Base-by-base conservation (phyloP, 139 green algal genomes). In the Spirogloea muscicola region DNA sequence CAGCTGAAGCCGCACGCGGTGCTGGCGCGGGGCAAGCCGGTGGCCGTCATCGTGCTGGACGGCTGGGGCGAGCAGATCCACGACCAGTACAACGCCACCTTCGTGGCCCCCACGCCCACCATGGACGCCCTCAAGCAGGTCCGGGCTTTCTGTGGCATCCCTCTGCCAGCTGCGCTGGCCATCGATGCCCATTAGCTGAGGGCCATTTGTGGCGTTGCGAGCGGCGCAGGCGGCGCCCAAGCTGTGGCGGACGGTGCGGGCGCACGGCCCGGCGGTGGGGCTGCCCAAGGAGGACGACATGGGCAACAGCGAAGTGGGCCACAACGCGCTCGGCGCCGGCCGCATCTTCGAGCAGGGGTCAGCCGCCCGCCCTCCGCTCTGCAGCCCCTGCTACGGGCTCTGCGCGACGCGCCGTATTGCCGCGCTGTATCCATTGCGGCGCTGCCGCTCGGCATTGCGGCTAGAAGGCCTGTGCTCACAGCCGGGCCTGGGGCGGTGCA, bases 321-420 rank as follows among this genome's bases (percentile, higher is more conserved):
- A 98, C 89, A 98, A 98, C 81, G 93, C 93, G 6, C 85, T 98
- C 43, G 93, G 93, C 3, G 87, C 91, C 3, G 93, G 93, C 5
- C 91, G 96, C 82, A 80, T 97, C 9, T 90, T 96, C 29, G 88
- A 93, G 73, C 92, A 97, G 85, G 93, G 69, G 59, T 61, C 4
- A 76, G 65, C 4, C 5, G 25, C 10, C n/a, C n/a, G n/a, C n/a
- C n/a, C n/a, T n/a, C n/a, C n/a, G n/a, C n/a, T n/a, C n/a, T n/a
- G n/a, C n/a, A n/a, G n/a, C n/a, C n/a, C n/a, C n/a, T n/a, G n/a
- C n/a, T n/a, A n/a, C n/a, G n/a, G n/a, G n/a, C n/a, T n/a, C n/a
- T n/a, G n/a, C n/a, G n/a, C n/a, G n/a, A n/a, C n/a, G n/a, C n/a
- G n/a, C 21, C 21, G 46, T 21, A 21, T 31, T 55, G 21, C 21